phyloP scores from a whole-genome alignment of 2,329 filamentous ascomycete species.

The Anthostomella pinea region DNA sequence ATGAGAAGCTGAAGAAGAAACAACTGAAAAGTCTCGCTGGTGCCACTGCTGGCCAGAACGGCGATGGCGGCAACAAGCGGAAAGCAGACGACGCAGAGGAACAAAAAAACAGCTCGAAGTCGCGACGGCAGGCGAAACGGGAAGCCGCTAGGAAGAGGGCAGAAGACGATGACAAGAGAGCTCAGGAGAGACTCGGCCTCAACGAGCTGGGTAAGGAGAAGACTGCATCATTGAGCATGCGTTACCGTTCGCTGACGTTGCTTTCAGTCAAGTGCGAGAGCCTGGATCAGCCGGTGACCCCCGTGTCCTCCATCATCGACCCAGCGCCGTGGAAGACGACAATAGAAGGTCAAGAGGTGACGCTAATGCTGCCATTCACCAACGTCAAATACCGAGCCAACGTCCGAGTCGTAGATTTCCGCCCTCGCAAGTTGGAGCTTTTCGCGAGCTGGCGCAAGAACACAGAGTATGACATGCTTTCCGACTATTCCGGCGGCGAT shows the following conservation, averaged over 20 bases:
- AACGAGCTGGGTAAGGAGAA: constrained; percentile 32
- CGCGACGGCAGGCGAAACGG: constrained; percentile 28
- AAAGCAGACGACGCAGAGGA: constrained; percentile 16
- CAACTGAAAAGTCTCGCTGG: constrained; percentile 21
- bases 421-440: constrained; percentile 65
- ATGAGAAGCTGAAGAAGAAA: constrained; percentile 43
- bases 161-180: constrained; percentile 28
- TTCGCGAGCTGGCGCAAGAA: constrained; percentile 56
- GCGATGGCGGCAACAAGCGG: constrained; percentile 15
- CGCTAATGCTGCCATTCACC: constrained; percentile 63
- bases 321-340: constrained; percentile 40
- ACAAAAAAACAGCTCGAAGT: constrained; percentile 21
- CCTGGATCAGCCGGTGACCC: constrained; percentile 32
- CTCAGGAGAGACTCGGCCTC: constrained; percentile 27
- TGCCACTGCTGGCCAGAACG: too few species aligned
- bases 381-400: constrained; percentile 68
- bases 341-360: constrained; percentile 36
- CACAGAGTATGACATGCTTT: constrained; percentile 50
- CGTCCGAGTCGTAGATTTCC: constrained; percentile 80
- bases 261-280: constrained; percentile 47
- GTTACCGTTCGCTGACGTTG: too few species aligned
- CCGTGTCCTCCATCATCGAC: constrained; percentile 40
- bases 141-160: constrained; percentile 21
- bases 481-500: constrained; percentile 39
- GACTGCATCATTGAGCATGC: too few species aligned